Base-by-base conservation (phyloP, 306 rosid species). In the Cucurbita moschata region DNA sequence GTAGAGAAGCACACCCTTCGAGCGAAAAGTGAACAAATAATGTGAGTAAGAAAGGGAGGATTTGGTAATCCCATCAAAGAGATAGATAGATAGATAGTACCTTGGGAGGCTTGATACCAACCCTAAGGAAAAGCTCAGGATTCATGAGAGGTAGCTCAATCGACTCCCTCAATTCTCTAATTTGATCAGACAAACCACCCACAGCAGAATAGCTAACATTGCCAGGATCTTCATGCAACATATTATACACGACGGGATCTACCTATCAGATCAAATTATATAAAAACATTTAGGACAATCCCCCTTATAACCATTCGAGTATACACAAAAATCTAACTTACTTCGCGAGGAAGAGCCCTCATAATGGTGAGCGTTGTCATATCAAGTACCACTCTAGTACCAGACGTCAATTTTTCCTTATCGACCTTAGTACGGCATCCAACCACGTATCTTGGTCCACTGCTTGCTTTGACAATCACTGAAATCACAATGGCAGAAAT, bases 91-190 rank as follows among this genome's bases (percentile, higher is more conserved):
- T 44, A 49, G 74, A 38, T 62, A 62, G 13, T 43, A 91, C 99
- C 97, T 95, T 95, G 13, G 99, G 99, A 15, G 99, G 99, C 76
- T 95, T 95, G 80, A 95, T 95, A 62, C 99, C 99, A 79, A 95
- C 99, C 69, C 99, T 86, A 62, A 89, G 51, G 80, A 95, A 95
- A 77, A 95, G 96, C 86, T 95, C 99, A 39, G 99, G 99, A 77
- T 95, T 95, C 97, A 91, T 95, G 62, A 95, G 89, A 64, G 99
- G 99, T 68, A 95, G 82, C 77, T 95, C 99, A 65, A 95, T 88
- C 12, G 96, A 91, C 72, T 95, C 99, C 75, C 99, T 91, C 87
- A 95, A 78, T 66, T 95, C 99, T 86, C 99, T 88, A 62, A 95
- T 95, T 85, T 95, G 99, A 79, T 95, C 99, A 68, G 97, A 89